Base-by-base conservation (phyloP, 75 land plant species). In the Sequoia sempervirens region DNA sequence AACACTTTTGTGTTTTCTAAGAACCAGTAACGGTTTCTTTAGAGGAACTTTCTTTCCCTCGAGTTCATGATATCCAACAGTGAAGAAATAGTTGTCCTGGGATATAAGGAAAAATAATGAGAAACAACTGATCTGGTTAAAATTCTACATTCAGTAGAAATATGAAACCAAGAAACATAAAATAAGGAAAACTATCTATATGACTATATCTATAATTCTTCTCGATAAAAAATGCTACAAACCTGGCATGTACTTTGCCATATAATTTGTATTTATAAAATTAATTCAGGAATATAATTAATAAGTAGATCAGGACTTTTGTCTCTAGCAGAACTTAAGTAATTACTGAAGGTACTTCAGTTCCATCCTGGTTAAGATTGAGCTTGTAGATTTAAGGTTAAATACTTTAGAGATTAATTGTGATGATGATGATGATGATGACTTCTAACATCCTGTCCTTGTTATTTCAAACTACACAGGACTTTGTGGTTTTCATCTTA, bases 41-140 rank as follows among this genome's bases (percentile, higher is more conserved):
- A 96, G 78, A 14, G 93, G 81, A 66, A 95, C 83, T 84, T 89
- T 95, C 13, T 89, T 87, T 37, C 99, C 99, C 12, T 90, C 88
- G 36, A 96, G 80, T 81, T 96, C 98, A 85, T 96, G 99, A 79
- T 96, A 96, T 54, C 99, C 99, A 8, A 96, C 87, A 0, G 94
- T 92, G 66, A 96, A 91, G 8, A 91, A 87, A 82, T 91, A 96
- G 28, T 12, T 91, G 54, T 86, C 95, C 98, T 96, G 90, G 69
- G 70, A 2, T 32, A 75, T 1, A 78, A 36, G 37, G 20, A 26
- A 43, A 41, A 43, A 78, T 20, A 78, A 41, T 40, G 30, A 11
- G 36, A 70, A 70, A 78, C 45, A 26, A 23, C 11, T 45, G 18
- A 75, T 1, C 12, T 68, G 2, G 9, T 20, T 1, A 75, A 75